Evolutionary conservation across 768 basidiomycete genomes (phyloP).

Genomic region (Hortiboletus campestris): DNA sequence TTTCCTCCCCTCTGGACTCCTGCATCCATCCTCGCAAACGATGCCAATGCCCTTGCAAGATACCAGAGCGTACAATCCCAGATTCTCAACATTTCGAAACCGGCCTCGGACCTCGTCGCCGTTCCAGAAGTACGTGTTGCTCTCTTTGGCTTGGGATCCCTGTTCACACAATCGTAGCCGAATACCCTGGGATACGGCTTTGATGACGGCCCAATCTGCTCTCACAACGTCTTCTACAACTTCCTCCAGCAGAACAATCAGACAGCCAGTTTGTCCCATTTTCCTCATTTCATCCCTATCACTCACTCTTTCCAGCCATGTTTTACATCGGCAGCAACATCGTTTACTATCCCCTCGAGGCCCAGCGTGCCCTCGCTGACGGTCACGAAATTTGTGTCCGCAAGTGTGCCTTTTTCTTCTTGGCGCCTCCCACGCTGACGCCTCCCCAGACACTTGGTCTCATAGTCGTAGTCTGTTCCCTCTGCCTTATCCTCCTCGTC

Average conservation of each 20-base stretch:
- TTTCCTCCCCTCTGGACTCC: slow-evolving; percentile 49
- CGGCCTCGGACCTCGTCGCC: slow-evolving; percentile 45
- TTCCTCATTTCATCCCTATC: background rate
- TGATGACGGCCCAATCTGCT: slow-evolving; percentile 66
- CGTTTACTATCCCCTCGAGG: slow-evolving; percentile 55
- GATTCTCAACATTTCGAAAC: slow-evolving; percentile 54
- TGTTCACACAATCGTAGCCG: slow-evolving; percentile 32
- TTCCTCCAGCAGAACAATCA: slow-evolving; percentile 51
- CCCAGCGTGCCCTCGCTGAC: slow-evolving; percentile 50
- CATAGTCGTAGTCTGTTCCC: slow-evolving; percentile 44
- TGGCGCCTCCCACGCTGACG: background rate
- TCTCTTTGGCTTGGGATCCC: no score
- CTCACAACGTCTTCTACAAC: slow-evolving; percentile 62
- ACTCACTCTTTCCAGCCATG: slow-evolving; percentile 41
- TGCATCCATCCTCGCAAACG: slow-evolving; percentile 41
- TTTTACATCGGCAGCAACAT: slow-evolving; percentile 62
- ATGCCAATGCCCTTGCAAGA: slow-evolving; percentile 41
- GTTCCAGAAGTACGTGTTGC: slow-evolving; percentile 45
- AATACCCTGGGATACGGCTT: slow-evolving; percentile 57
- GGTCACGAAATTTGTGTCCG: slow-evolving; percentile 63
- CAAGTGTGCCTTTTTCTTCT: slow-evolving; percentile 34
- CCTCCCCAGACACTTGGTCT: slow-evolving; percentile 30
- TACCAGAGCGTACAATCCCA: slow-evolving; percentile 42
- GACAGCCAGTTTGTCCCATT: slow-evolving; percentile 43
- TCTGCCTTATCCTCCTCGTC: fast-evolving